Base-by-base conservation (phyloP, 2,329 filamentous ascomycete species). In the Verticillium nonalfalfae region DNA sequence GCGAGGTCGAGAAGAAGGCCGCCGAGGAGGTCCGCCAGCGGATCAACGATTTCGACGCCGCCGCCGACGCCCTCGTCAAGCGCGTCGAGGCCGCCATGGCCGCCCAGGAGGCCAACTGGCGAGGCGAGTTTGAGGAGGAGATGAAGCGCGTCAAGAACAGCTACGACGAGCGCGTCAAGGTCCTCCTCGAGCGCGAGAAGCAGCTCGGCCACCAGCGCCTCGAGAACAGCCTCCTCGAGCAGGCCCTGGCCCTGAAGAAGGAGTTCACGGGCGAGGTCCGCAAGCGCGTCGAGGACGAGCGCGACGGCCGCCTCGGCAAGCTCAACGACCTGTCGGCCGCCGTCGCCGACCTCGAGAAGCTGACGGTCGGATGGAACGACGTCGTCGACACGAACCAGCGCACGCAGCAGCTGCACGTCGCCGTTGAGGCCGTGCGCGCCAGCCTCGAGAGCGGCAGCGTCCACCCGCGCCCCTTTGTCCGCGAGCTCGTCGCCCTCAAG, bases 371-470 rank as follows among this genome's bases (percentile, higher is more conserved):
- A 66, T 98, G 93, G 93, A 96, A 94, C 76, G 86, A 88, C 50
- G 91, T 98, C 40, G 87, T 99, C 26, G 93, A 98, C 73, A 82
- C 85, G 63, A 98, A 95, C 77, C 85, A 98, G 65, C 90, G 91
- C 76, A 97, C 95, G 0, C 95, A 99, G 76, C 93, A 98, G 78
- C 87, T 99, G 34, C 92, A 97, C 72, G 92, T 99, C 39, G 95
- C 95, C 21, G 90, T 98, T 35, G 95, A 99, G 73, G 92, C 94
- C 45, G 93, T 98, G 59, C 90, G 91, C 67, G 87, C 91, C 62
- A 91, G 89, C 58, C 85, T 98, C 26, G 89, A 93, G 71, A 89
- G 89, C 66, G 83, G 88, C 66, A 83, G 88, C 13, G 80, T 87
- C 54, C 83, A 88, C 68, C 90, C 94, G 21, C 85, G 86, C 52